Base-by-base conservation (phyloP, 257 asterid species). In the Solanum medicagineum region DNA sequence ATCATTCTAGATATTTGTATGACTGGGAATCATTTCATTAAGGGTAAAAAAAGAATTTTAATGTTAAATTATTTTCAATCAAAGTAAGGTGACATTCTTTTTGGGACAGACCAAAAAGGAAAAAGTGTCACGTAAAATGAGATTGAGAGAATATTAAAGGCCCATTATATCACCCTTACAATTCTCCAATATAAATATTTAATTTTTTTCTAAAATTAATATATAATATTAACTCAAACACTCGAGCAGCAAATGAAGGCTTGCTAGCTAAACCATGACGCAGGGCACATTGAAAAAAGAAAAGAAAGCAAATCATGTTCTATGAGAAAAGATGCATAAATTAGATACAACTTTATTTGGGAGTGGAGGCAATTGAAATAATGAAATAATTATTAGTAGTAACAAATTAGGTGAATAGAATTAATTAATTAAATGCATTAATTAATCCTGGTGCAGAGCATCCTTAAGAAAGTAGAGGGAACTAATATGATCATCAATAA, bases 381-480 rank as follows among this genome's bases (percentile, higher is more conserved):
- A 77, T 8, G 0, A 15, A 77, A 51, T 24, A 51, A 51, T 77
- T 75, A 74, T 12, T 26, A 22, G 59, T 19, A 65, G 0, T 17
- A 69, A 17, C 7, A 69, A 26, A 49, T 44, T 44, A 44, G 6
- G 11, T 44, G 56, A 71, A 71, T 69, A 69, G 16, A 40, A 70
- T 2, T 15, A 57, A 57, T 19, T 57, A 16, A 57, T 12, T 10
- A 20, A 5, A 9, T 40, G 10, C 55, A 68, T 42, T 71, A 29
- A 80, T 68, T n/a, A 60, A 68, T 80, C 81, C 26, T 73, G 86
- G 85, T 87, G 84, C 56, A 94, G 85, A 84, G 77, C 90, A 70
- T 89, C 88, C 70, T 89, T 83, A 89, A 86, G 92, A 84, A 89
- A 68, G 75, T 94, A 93, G 63, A 94, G 87, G 81, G 90, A 92